Evolutionary conservation across 768 basidiomycete species (phyloP).

Genomic region (Pleurotus pulmonarius): DNA sequence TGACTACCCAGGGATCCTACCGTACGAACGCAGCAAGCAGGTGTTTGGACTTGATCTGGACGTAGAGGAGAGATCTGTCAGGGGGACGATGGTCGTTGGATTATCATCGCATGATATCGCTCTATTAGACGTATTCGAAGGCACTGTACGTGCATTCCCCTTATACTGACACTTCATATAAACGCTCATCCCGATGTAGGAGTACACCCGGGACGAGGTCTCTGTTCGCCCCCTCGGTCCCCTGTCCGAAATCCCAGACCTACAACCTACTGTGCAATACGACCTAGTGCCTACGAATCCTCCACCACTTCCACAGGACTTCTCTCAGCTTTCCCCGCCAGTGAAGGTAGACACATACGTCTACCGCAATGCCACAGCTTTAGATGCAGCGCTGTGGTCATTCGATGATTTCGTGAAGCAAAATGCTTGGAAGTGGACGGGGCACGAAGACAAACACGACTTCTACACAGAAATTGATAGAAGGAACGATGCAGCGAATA

Average conservation of each 20-base stretch:
- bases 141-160: conserved; percentile 44
- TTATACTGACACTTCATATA: background rate
- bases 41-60: conserved; percentile 50
- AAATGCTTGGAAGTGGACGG: conserved; percentile 79
- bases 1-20: conserved; percentile 85
- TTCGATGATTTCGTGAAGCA: conserved; percentile 77
- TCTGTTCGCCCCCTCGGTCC: conserved; percentile 52
- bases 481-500: conserved; percentile 29
- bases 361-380: conserved; percentile 41
- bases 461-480: conserved; percentile 47
- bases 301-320: conserved; percentile 33
- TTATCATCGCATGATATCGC: conserved; percentile 59
- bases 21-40: conserved; percentile 42
- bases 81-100: conserved; percentile 77
- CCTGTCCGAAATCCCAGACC: conserved; percentile 16
- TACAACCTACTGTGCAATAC: conserved; percentile 24
- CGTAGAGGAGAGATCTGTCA: conserved; percentile 63
- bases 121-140: conserved; percentile 82
- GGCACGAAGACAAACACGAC: conserved; percentile 28
- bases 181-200: conserved; percentile 36
- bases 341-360: conserved; percentile 72
- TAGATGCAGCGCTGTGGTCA: conserved; percentile 70
- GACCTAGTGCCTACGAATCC: conserved; percentile 38
- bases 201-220: conserved; percentile 62
- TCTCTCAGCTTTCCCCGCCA: conserved; percentile 25